A percentile compares a stretch with the other conserved stretches of the same genome.
Evolutionary conservation across 306 rosid species (phyloP).

Genomic region (Trichosanthes truncata): DNA sequence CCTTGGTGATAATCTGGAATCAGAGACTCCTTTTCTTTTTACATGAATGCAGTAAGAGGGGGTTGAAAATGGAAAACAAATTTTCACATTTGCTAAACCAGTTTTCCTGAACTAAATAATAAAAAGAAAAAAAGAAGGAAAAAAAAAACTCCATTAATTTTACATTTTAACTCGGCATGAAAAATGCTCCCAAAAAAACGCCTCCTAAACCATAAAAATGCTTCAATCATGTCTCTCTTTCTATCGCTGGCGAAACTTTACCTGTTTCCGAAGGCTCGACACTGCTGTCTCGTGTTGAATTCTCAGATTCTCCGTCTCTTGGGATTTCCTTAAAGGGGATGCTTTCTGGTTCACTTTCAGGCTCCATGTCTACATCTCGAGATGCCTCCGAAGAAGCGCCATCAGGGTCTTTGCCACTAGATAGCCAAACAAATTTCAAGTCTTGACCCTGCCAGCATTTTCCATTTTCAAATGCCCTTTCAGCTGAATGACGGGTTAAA

Average conservation of each 20-base stretch:
- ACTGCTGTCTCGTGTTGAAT: neutral
- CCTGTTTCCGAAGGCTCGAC: neutral
- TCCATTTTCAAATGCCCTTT: constrained; percentile 1
- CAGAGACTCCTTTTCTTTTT: constrained; percentile 7
- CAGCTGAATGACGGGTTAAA: constrained; percentile 10
- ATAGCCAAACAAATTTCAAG: neutral
- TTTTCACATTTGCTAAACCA: constrained; percentile 11
- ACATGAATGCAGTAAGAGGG: constrained; percentile 7
- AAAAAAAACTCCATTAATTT: constrained; percentile 1
- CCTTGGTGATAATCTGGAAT: neutral
- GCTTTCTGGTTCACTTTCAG: neutral
- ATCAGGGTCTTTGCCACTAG: neutral
- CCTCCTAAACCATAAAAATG: constrained; percentile 3
- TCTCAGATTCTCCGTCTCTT: neutral
- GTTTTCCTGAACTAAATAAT: neutral
- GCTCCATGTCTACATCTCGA: constrained; percentile 6
- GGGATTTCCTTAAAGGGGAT: neutral
- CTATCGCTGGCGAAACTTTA: neutral
- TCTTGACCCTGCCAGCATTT: neutral
- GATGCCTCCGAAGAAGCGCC: neutral
- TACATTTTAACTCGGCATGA: constrained; percentile 10
- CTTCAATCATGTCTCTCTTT: constrained; percentile 5
- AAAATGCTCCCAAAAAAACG: constrained; percentile 6
- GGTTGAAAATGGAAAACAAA: neutral
- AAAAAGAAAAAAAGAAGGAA: neutral